Evolutionary conservation across 192 early-diverging fungal genomes (phyloP).

Genomic region (Backusella luteola): DNA sequence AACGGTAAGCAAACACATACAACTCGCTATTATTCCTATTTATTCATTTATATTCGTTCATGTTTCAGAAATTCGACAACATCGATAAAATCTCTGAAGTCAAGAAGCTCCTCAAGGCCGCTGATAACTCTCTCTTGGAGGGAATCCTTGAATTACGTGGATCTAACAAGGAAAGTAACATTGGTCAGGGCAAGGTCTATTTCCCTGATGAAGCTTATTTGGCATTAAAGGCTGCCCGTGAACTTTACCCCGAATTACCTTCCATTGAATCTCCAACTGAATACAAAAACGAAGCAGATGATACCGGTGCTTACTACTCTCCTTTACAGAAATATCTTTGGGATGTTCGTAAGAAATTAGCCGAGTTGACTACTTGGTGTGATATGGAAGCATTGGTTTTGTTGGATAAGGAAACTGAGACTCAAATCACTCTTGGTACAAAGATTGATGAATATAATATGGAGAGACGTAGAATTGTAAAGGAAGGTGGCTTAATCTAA

Average conservation of each 20-base stretch:
- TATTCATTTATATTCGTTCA: neutral
- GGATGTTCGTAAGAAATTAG: constrained; percentile 29
- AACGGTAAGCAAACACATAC: neutral
- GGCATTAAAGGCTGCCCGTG: constrained; percentile 32
- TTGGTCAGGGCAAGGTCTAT: constrained; percentile 23
- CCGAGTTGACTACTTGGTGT: constrained; percentile 27
- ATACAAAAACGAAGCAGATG: constrained; percentile 25
- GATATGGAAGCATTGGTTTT: constrained; percentile 15
- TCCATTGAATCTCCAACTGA: constrained; percentile 18
- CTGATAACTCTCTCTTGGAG: constrained; percentile 25
- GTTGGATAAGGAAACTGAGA: neutral
- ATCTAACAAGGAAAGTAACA: neutral
- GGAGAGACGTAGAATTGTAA: constrained; percentile 34
- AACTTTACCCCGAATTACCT: constrained; percentile 27
- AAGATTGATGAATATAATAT: constrained; percentile 24
- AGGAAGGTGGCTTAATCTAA: constrained; percentile 1
- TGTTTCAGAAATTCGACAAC: constrained; percentile 4
- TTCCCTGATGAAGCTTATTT: constrained; percentile 37
- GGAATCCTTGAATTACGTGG: constrained; percentile 33
- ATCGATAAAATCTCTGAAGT: constrained; percentile 13
- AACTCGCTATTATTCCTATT: neutral
- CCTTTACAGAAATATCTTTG: constrained; percentile 38
- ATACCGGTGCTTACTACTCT: constrained; percentile 33
- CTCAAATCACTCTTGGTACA: constrained; percentile 6
- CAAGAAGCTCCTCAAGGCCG: constrained; percentile 14